Evolutionary conservation across 805 yeast species (phyloP).

Genomic region (Lipomyces anomalus): DNA sequence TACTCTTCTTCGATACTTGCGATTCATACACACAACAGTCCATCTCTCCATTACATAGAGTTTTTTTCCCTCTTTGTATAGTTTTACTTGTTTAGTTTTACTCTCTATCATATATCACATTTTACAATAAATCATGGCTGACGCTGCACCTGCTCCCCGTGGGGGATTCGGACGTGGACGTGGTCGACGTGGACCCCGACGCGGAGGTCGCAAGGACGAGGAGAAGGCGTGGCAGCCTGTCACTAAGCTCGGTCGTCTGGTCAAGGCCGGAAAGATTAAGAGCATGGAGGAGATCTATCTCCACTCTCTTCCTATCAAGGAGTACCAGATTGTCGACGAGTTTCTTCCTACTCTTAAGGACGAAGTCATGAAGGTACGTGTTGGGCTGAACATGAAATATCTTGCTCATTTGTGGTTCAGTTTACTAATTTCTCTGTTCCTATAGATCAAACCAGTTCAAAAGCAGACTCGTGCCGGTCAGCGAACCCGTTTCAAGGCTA

Average conservation of each 20-base stretch:
- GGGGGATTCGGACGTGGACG: constrained; percentile 41
- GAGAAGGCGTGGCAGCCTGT: constrained; percentile 99
- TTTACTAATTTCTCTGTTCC: background rate
- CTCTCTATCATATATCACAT: background rate
- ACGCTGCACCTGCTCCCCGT: constrained; percentile 32
- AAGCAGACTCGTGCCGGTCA: constrained; percentile 99
- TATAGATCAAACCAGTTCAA: constrained; percentile 91
- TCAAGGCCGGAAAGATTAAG: constrained; percentile 96
- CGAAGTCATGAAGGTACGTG: constrained; percentile 91
- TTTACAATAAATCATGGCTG: constrained; percentile 28
- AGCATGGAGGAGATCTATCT: constrained; percentile 97
- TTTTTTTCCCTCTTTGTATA: background rate
- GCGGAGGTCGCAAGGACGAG: constrained; percentile 77
- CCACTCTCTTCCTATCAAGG: constrained; percentile 99
- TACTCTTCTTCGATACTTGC: no score
- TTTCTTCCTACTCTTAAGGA: constrained; percentile 93
- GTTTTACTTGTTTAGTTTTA: no score
- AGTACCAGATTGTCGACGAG: constrained; percentile 96
- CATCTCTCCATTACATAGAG: no score
- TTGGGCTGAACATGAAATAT: no score
- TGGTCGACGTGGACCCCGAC: constrained; percentile 56
- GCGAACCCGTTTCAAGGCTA: constrained; percentile 99
- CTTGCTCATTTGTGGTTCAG: background rate
- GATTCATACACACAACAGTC: no score
- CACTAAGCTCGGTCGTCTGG: constrained; percentile 99